Evolutionary conservation across 768 basidiomycete genomes (phyloP).

Genomic region (Sarcodon sp.): DNA sequence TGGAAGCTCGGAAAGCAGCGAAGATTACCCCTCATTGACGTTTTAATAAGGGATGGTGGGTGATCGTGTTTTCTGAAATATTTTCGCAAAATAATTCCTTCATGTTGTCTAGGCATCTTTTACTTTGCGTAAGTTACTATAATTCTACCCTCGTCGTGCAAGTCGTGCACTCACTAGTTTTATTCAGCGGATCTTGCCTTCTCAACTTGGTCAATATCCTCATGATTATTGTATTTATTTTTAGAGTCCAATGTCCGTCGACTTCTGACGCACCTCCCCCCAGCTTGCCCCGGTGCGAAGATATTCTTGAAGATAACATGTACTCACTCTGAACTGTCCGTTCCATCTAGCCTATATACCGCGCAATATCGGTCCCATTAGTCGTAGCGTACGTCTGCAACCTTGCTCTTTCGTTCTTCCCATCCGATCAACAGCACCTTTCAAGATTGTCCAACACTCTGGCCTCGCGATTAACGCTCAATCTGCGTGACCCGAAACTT

Average conservation of each 20-base stretch:
- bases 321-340: background rate
- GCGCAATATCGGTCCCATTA: background rate
- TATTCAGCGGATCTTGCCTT: too few relatives aligned
- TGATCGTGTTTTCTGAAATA: background rate
- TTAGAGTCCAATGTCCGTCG: background rate
- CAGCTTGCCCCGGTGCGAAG: background rate
- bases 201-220: background rate
- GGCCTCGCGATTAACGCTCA: background rate
- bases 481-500: background rate
- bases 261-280: background rate
- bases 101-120: background rate
- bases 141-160: too few relatives aligned
- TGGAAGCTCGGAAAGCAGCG: background rate
- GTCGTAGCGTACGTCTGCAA: background rate
- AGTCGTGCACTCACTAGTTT: too few relatives aligned
- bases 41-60: background rate
- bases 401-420: background rate
- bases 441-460: background rate
- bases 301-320: background rate
- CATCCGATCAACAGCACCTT: background rate
- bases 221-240: too few relatives aligned
- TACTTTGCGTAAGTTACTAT: background rate
- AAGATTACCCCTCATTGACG: background rate
- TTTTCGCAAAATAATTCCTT: background rate
- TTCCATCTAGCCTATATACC: background rate